Evolutionary conservation across 108 stramenopile genomes (phyloP).

Genomic region (Pseudonitzschia multistriata): DNA sequence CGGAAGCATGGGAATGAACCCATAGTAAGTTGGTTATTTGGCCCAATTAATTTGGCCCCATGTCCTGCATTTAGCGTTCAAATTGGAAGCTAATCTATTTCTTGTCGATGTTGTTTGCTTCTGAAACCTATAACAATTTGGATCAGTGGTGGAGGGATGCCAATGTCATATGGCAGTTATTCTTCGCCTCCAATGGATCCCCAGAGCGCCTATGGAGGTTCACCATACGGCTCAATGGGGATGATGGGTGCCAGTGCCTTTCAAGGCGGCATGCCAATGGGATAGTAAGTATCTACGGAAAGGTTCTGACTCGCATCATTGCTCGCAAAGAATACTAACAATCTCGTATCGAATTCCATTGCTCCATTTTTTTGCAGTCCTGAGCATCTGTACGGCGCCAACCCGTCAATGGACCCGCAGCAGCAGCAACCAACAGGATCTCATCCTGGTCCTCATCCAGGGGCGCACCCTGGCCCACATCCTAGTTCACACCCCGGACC

Average conservation of each 20-base stretch:
- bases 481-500: too few relatives aligned
- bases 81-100: not conserved
- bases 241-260: constrained; percentile 13
- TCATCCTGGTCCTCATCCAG: not conserved
- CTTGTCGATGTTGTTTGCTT: too few relatives aligned
- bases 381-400: constrained; percentile 4
- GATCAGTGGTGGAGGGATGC: not conserved
- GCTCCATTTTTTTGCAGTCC: not conserved
- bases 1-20: constrained; percentile 10
- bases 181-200: constrained; percentile 11
- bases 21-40: not conserved
- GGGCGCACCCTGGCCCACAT: too few relatives aligned
- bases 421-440: constrained; percentile 11
- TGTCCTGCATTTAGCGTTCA: too few relatives aligned
- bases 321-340: too few relatives aligned
- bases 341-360: too few relatives aligned
- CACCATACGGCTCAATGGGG: constrained; percentile 6
- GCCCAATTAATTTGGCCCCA: too few relatives aligned
- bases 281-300: constrained; percentile 10
- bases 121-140: not conserved
- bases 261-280: constrained; percentile 15
- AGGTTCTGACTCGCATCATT: too few relatives aligned
- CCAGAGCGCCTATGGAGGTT: constrained; percentile 3
- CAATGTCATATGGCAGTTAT: constrained; percentile 8
- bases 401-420: constrained; percentile 1